Evolutionary conservation across 1,284 basidiomycete species (phyloP).

Genomic region (Wolfiporia cocos): DNA sequence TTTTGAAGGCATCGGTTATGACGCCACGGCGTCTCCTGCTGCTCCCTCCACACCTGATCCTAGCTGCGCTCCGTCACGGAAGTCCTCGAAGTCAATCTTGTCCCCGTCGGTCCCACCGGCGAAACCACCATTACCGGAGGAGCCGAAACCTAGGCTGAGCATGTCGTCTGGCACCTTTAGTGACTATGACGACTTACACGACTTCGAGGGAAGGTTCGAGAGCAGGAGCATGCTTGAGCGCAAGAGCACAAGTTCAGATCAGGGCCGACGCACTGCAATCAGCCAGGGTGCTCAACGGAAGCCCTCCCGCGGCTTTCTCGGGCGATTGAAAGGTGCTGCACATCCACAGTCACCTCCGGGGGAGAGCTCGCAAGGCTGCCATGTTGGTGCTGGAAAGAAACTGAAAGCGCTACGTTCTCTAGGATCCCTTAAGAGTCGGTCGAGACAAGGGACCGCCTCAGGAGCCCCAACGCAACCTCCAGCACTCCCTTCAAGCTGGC

Average conservation of each 20-base stretch:
- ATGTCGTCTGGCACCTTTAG: slow-evolving; percentile 53
- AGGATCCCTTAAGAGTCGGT: slow-evolving; percentile 64
- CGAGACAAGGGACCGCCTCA: slow-evolving; percentile 20
- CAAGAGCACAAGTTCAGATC: slow-evolving; percentile 26
- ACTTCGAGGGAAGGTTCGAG: slow-evolving; percentile 79
- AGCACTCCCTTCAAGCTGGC: slow-evolving; percentile 28
- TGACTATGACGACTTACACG: slow-evolving; percentile 78
- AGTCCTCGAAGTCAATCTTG: slow-evolving; percentile 10
- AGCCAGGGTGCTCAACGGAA: slow-evolving; percentile 42
- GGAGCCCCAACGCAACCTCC: slow-evolving; percentile 12
- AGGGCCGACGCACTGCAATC: slow-evolving; percentile 24
- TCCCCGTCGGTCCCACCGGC: slow-evolving; percentile 9
- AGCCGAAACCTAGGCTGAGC: slow-evolving; percentile 27
- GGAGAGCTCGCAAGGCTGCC: slow-evolving; percentile 31
- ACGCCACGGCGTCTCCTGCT: slow-evolving; percentile 33
- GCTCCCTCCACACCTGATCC: slow-evolving; percentile 12
- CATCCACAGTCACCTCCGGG: slow-evolving; percentile 34
- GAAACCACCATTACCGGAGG: slow-evolving; percentile 16
- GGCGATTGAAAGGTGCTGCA: slow-evolving; percentile 40
- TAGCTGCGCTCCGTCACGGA: slow-evolving; percentile 10
- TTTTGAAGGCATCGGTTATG: slow-evolving; percentile 78
- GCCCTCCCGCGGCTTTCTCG: slow-evolving; percentile 58
- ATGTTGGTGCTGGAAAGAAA: slow-evolving; percentile 38
- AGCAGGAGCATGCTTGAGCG: slow-evolving; percentile 67
- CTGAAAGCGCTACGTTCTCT: slow-evolving; percentile 74